A percentile compares a stretch with the other conserved stretches of the same genome.
phyloP scores from a whole-genome alignment of 257 asterid genomes.

The Euphrasia confusa region DNA sequence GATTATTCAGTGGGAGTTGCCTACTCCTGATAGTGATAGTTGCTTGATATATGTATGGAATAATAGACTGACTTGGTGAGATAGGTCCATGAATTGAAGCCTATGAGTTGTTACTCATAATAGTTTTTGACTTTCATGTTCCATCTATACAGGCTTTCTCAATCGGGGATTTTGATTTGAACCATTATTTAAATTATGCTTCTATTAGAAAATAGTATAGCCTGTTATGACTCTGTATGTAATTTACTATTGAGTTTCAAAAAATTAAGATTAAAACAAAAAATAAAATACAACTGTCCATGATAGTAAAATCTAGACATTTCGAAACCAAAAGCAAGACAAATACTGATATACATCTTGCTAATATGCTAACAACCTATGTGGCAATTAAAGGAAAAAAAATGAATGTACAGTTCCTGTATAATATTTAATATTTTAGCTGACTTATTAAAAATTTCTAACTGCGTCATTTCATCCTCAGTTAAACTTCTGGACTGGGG shows the following conservation, averaged over 20 bases:
- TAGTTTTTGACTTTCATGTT: background rate
- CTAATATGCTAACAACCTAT: background rate
- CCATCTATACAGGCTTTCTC: background rate
- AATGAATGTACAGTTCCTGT: background rate
- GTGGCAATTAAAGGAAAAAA: background rate
- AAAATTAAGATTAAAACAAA: too few relatives aligned
- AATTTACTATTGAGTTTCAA: too few relatives aligned
- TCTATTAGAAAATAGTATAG: background rate
- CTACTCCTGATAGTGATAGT: constrained; percentile 29
- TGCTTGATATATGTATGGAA: constrained; percentile 6
- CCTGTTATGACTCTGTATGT: too few relatives aligned
- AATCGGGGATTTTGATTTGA: background rate
- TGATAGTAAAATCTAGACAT: background rate
- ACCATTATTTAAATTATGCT: background rate
- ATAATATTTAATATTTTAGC: background rate
- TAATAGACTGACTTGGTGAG: background rate
- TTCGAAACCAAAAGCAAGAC: background rate
- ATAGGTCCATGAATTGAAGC: background rate
- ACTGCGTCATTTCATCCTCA: constrained; percentile 28
- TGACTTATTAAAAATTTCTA: background rate
- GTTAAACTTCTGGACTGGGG: constrained; percentile 92
- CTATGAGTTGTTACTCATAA: background rate
- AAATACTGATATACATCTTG: background rate
- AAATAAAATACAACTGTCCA: too few relatives aligned
- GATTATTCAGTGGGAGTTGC: constrained; percentile 21